These are phyloP conservation scores for Botrytis medusae DNA, from an alignment of 2,329 filamentous ascomycete species.

Conservation along the genomic window DNA sequence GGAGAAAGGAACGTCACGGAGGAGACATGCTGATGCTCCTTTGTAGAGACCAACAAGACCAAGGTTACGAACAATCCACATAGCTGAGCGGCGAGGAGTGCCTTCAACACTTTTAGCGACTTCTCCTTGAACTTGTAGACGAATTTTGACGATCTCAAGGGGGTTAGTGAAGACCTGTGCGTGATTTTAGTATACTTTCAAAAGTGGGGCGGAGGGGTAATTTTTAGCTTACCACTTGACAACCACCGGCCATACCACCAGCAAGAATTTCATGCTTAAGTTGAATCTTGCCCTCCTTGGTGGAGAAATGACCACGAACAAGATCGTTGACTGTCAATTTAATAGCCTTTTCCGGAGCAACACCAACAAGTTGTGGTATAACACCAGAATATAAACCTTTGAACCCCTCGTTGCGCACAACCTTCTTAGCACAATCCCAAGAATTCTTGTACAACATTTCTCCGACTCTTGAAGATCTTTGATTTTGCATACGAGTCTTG, in stretches of 20 bases:
- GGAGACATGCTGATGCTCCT: constrained; percentile 88
- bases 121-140: constrained; percentile 95
- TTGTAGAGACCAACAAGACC: constrained; percentile 96
- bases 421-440: constrained; percentile 89
- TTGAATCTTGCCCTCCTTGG: constrained; percentile 72
- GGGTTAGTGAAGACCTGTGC: constrained; percentile 90
- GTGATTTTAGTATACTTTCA: constrained; percentile 20
- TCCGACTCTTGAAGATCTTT: constrained; percentile 78
- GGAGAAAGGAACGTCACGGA: constrained; percentile 96
- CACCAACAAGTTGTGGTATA: constrained; percentile 89
- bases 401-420: constrained; percentile 88
- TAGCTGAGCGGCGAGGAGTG: constrained; percentile 82
- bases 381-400: constrained; percentile 91
- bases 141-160: constrained; percentile 98
- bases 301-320: constrained; percentile 72
- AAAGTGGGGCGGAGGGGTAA: background rate
- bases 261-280: constrained; percentile 74
- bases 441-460: constrained; percentile 96
- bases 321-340: constrained; percentile 98
- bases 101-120: constrained; percentile 83
- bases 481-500: constrained; percentile 98
- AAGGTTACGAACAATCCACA: constrained; percentile 97
- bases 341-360: constrained; percentile 99
- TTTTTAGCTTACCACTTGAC: constrained; percentile 79
- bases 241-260: constrained; percentile 85